Conservation (phyloP, 768 basidiomycete species). For the Phlegmacium glaucopus region DNA sequence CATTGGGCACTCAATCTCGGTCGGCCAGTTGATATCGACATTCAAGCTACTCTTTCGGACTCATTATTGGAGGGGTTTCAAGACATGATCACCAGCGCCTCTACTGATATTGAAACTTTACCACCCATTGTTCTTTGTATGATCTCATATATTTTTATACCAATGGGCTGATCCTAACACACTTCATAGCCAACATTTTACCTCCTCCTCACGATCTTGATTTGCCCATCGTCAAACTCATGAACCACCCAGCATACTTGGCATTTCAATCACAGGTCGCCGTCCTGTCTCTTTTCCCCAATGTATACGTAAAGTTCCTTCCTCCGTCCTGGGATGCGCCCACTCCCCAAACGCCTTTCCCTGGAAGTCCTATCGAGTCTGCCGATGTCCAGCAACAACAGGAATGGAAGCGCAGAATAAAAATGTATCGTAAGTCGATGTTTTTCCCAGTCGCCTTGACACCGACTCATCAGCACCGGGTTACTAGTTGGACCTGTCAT, state of each 20-base stretch:
- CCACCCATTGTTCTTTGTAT: constrained; percentile 68
- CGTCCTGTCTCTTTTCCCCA: constrained; percentile 71
- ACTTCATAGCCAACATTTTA: constrained; percentile 62
- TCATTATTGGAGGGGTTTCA: constrained; percentile 61
- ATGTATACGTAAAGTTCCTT: constrained; percentile 67
- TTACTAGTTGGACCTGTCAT: constrained; percentile 70
- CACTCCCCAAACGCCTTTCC: constrained; percentile 44
- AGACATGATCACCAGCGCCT: constrained; percentile 67
- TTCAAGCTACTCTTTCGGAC: constrained; percentile 53
- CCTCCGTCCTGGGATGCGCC: constrained; percentile 74
- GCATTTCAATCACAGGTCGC: constrained; percentile 72
- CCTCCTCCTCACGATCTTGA: constrained; percentile 75
- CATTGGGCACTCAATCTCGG: constrained; percentile 63
- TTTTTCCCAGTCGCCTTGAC: neutral
- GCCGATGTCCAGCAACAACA: constrained; percentile 48
- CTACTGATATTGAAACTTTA: constrained; percentile 38
- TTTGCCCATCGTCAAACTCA: constrained; percentile 72
- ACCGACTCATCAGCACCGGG: constrained; percentile 5
- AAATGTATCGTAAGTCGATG: constrained; percentile 74
- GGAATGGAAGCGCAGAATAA: constrained; percentile 73
- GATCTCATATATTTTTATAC: constrained; percentile 17
- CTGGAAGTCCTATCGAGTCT: constrained; percentile 32
- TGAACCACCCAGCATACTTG: constrained; percentile 72
- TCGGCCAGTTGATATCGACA: constrained; percentile 67
- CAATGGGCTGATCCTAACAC: constrained; percentile 6